Conservation (phyloP, 805 yeast genomes). For the Metschnikowia reukaufii region DNA sequence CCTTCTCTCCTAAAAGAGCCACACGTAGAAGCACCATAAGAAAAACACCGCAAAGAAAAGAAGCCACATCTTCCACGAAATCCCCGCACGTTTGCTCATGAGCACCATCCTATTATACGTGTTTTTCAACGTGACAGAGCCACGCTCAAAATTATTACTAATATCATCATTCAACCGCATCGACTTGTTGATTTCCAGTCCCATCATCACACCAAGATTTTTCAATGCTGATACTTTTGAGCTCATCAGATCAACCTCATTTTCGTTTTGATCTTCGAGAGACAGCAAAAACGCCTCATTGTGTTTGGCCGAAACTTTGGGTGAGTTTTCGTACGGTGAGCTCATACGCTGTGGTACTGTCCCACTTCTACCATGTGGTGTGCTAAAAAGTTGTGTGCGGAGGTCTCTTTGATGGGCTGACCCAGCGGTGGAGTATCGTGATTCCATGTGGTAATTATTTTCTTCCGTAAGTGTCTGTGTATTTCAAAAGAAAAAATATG, state of each 20-base stretch:
- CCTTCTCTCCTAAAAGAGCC: constrained; percentile 26
- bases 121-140: constrained; percentile 40
- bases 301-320: constrained; percentile 35
- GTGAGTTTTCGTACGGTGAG: constrained; percentile 40
- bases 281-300: constrained; percentile 44
- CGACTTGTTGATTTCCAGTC: constrained; percentile 43
- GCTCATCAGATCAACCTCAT: constrained; percentile 42
- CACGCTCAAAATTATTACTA: constrained; percentile 39
- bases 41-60: constrained; percentile 37
- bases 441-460: constrained; percentile 12
- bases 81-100: constrained; percentile 48
- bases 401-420: constrained; percentile 43
- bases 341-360: constrained; percentile 28
- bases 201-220: constrained; percentile 43
- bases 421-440: constrained; percentile 20
- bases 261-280: constrained; percentile 44
- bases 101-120: constrained; percentile 45
- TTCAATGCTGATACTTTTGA: constrained; percentile 43
- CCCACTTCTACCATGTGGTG: constrained; percentile 22
- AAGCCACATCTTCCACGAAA: constrained; percentile 47
- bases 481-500: too few relatives aligned
- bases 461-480: background rate
- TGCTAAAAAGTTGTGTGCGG: constrained; percentile 40
- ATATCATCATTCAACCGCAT: constrained; percentile 42
- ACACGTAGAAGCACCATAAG: constrained; percentile 42